phyloP scores from a whole-genome alignment of 371 early-diverging fungal species.

The Smittium culicis region DNA sequence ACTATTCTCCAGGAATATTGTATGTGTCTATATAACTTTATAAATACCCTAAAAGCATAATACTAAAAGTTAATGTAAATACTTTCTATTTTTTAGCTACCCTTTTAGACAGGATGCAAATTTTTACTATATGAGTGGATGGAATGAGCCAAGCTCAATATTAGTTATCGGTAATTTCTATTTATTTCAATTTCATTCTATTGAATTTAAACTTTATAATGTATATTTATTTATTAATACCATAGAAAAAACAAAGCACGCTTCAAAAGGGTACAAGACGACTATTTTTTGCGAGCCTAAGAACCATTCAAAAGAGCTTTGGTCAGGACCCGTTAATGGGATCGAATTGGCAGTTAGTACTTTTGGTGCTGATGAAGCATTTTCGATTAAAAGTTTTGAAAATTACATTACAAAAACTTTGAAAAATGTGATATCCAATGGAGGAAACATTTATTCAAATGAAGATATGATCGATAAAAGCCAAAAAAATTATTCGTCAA shows the following conservation, averaged over 20 bases:
- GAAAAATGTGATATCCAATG: neutral
- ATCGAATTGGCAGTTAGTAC: conserved; percentile 54
- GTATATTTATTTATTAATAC: conserved; percentile 3
- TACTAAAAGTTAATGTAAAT: conserved; percentile 1
- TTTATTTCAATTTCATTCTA: too few relatives aligned
- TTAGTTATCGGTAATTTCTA: conserved; percentile 48
- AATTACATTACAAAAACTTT: conserved; percentile 6
- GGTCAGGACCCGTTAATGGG: conserved; percentile 88
- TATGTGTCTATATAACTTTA: too few relatives aligned
- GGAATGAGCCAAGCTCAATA: conserved; percentile 80
- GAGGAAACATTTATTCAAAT: neutral
- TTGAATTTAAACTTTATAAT: neutral
- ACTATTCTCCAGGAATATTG: conserved; percentile 84
- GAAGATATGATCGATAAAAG: neutral
- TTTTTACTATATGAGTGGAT: conserved; percentile 73
- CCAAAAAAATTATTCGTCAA: neutral
- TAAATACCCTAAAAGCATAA: too few relatives aligned
- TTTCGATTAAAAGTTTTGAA: conserved; percentile 16
- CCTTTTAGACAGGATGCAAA: conserved; percentile 89
- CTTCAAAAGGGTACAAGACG: conserved; percentile 57
- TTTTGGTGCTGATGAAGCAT: conserved; percentile 81
- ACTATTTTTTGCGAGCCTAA: conserved; percentile 73
- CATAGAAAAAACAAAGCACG: conserved; percentile 39
- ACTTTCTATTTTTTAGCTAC: conserved; percentile 30
- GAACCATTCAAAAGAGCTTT: conserved; percentile 57